Evolutionary conservation across 257 asterid species (phyloP).

Genomic region (Solanum sejunctum): DNA sequence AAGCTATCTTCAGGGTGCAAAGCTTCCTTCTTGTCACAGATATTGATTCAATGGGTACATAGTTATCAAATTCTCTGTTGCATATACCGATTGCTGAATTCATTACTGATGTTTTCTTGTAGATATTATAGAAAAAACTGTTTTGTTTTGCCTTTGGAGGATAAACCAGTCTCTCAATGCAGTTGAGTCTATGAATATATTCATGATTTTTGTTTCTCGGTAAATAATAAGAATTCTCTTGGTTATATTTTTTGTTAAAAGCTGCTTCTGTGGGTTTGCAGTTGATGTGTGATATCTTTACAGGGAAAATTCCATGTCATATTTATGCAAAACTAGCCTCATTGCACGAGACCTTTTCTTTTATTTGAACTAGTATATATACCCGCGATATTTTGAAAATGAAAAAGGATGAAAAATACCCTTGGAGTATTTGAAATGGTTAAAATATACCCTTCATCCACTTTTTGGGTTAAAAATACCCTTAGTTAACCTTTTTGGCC

Average conservation of each 20-base stretch:
- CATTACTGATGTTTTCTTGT: neutral
- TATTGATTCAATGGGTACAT: neutral
- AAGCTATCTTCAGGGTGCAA: neutral
- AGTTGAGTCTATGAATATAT: neutral
- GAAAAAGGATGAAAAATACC: too few species aligned
- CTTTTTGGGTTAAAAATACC: too few species aligned
- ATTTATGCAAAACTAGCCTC: neutral
- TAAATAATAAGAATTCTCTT: neutral
- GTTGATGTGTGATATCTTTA: neutral
- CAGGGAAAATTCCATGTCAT: neutral
- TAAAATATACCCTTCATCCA: too few species aligned
- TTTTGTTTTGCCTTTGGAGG: neutral
- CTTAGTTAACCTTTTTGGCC: too few species aligned
- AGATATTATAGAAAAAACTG: neutral
- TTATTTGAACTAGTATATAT: too few species aligned
- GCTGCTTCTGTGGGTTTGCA: neutral
- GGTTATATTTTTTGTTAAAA: neutral
- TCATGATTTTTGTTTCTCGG: neutral
- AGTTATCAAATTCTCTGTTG: neutral
- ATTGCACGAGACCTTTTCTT: too few species aligned
- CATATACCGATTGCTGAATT: neutral
- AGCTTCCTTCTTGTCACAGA: neutral
- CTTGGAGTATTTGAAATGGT: too few species aligned
- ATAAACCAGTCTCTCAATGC: neutral
- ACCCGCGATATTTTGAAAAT: too few species aligned